Evolutionary conservation across 148 eudicot species (phyloP).

Genomic region (Silene latifolia): DNA sequence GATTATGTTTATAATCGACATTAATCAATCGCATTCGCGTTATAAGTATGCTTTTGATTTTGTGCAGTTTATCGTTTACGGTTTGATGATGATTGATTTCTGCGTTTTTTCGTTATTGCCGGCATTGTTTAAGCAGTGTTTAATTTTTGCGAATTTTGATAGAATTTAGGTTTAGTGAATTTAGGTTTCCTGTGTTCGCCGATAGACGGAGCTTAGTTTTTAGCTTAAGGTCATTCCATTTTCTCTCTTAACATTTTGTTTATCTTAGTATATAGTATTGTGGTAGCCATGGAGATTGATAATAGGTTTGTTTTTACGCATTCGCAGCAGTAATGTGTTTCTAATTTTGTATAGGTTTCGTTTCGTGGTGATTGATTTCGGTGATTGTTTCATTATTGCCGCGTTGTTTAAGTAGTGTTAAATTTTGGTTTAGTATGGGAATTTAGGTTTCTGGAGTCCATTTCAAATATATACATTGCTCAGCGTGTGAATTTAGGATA

Average conservation of each 20-base stretch:
- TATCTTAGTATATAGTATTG: too few relatives aligned
- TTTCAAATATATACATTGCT: too few relatives aligned
- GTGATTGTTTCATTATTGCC: not conserved
- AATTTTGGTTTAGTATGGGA: not conserved
- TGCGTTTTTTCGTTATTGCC: not conserved
- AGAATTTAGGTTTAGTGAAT: not conserved
- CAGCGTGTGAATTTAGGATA: not conserved
- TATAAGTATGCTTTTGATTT: not conserved
- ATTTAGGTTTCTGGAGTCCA: too few relatives aligned
- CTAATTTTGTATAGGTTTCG: not conserved
- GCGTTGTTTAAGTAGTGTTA: not conserved
- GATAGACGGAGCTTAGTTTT: too few relatives aligned
- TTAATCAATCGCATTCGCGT: too few relatives aligned
- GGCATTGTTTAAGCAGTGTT: not conserved
- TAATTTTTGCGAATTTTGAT: not conserved
- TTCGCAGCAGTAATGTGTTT: not conserved
- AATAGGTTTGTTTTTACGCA: not conserved
- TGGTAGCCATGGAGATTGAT: not conserved
- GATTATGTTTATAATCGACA: not conserved
- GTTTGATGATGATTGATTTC: not conserved
- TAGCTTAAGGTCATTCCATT: too few relatives aligned
- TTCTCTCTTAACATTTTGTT: too few relatives aligned
- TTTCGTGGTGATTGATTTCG: not conserved
- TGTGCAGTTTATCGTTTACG: not conserved
- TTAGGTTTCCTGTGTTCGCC: too few relatives aligned